Evolutionary conservation across 179 eudicot species (phyloP).

Genomic region (Silene noctiflora): DNA sequence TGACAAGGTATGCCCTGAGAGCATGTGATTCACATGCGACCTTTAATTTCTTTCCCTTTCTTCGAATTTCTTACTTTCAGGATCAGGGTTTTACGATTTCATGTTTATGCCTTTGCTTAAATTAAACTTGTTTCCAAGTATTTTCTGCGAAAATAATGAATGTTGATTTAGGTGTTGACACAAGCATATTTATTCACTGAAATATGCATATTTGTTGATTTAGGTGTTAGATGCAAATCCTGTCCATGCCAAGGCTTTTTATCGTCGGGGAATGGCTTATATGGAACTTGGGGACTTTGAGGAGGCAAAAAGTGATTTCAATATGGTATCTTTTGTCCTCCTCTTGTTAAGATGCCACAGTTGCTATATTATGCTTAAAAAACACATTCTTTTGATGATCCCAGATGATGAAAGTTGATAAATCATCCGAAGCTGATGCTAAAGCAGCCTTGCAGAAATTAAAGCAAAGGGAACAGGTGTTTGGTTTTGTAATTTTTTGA

Average conservation of each 20-base stretch:
- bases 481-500: neutral
- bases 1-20: conserved; percentile 56
- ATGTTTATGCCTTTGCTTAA: neutral
- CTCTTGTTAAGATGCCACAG: neutral
- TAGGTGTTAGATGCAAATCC: conserved; percentile 92
- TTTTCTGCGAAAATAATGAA: neutral
- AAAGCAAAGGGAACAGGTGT: conserved; percentile 88
- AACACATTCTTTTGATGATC: conserved; percentile 23
- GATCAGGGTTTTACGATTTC: neutral
- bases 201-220: conserved; percentile 9
- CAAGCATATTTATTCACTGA: neutral
- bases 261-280: conserved; percentile 97
- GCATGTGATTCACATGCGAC: neutral
- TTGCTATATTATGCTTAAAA: conserved; percentile 15
- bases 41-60: neutral
- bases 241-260: conserved; percentile 85
- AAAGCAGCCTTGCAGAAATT: conserved; percentile 78
- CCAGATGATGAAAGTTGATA: conserved; percentile 80
- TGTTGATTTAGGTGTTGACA: too few relatives aligned
- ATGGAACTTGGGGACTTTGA: conserved; percentile 89
- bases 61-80: neutral
- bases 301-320: conserved; percentile 84
- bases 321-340: conserved; percentile 45
- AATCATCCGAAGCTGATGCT: conserved; percentile 88
- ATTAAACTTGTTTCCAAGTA: neutral